A percentile compares a stretch with the other conserved stretches of the same genome.
Conservation (phyloP, 208 protist species). For the Acanthamoeba lenticulata region DNA sequence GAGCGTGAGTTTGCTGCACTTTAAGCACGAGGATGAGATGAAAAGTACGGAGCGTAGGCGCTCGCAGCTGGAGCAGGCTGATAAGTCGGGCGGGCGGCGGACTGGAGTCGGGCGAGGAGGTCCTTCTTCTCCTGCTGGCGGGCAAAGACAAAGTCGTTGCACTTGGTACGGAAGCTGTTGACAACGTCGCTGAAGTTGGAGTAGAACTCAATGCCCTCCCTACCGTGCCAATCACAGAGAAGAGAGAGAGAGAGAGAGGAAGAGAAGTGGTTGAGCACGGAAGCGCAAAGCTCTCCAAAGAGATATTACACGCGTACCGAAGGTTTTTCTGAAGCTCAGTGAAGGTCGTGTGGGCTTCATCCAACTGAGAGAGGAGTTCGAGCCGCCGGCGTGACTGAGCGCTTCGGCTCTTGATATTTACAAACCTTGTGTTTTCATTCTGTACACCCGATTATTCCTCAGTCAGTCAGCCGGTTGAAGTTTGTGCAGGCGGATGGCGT, state of each 20-base stretch:
- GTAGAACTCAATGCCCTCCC: slow-evolving; percentile 47
- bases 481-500: not conserved
- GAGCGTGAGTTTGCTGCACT: not conserved
- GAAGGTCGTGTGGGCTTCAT: slow-evolving; percentile 18
- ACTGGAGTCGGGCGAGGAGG: not conserved
- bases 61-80: not conserved
- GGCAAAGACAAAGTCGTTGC: slow-evolving; percentile 42
- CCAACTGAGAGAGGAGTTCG: not conserved
- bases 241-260: not conserved
- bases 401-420: not conserved
- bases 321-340: not conserved
- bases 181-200: slow-evolving; percentile 36
- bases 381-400: not conserved
- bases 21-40: not conserved
- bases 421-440: slow-evolving; percentile 29
- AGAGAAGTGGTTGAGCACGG: not conserved
- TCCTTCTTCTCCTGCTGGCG: not conserved
- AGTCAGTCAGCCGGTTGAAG: not conserved
- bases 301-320: not conserved
- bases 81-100: not conserved
- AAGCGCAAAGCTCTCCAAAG: not conserved
- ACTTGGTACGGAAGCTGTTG: slow-evolving; percentile 29
- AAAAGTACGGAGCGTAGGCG: not conserved
- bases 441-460: not conserved
- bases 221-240: not conserved